Percentiles rank a stretch among this genome's conserved stretches.
phyloP scores from a whole-genome alignment of 2,329 filamentous ascomycete species.

The Cytospora piceae region DNA sequence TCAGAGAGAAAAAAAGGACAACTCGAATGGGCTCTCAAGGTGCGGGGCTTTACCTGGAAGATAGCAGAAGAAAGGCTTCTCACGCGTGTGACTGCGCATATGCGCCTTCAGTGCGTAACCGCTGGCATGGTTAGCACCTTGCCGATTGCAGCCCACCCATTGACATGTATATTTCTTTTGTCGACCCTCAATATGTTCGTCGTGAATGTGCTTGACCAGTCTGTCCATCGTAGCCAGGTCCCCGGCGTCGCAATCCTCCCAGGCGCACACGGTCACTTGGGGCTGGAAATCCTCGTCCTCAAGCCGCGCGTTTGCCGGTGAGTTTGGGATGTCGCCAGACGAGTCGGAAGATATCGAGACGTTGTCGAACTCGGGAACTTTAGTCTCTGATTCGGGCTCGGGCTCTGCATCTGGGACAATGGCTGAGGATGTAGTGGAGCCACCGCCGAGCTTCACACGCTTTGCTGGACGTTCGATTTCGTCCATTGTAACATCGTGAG shows the following conservation, averaged over 20 bases:
- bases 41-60: slow-evolving; percentile 70
- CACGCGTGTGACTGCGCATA: slow-evolving; percentile 95
- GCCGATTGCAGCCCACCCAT: slow-evolving; percentile 87
- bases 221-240: slow-evolving; percentile 81
- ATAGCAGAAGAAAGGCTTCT: slow-evolving; percentile 98
- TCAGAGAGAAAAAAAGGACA: slow-evolving; percentile 2
- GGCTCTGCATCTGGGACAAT: slow-evolving; percentile 49
- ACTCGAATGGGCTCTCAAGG: background rate
- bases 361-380: slow-evolving; percentile 57
- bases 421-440: slow-evolving; percentile 51
- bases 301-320: slow-evolving; percentile 66
- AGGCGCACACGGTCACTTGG: slow-evolving; percentile 77
- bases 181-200: slow-evolving; percentile 89
- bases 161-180: slow-evolving; percentile 99
- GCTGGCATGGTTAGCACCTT: slow-evolving; percentile 89
- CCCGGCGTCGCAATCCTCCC: slow-evolving; percentile 73
- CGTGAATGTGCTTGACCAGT: slow-evolving; percentile 82
- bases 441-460: slow-evolving; percentile 50
- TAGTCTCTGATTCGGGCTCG: slow-evolving; percentile 54
- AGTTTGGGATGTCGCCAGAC: slow-evolving; percentile 79
- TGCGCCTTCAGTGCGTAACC: slow-evolving; percentile 96
- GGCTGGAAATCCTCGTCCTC: slow-evolving; percentile 78
- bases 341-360: slow-evolving; percentile 71
- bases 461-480: slow-evolving; percentile 50
- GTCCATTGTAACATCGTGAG: slow-evolving; percentile 43